These are phyloP conservation scores for Pichia sp. DNA, from an alignment of 1,139 yeast genomes.

Conservation along the genomic window DNA sequence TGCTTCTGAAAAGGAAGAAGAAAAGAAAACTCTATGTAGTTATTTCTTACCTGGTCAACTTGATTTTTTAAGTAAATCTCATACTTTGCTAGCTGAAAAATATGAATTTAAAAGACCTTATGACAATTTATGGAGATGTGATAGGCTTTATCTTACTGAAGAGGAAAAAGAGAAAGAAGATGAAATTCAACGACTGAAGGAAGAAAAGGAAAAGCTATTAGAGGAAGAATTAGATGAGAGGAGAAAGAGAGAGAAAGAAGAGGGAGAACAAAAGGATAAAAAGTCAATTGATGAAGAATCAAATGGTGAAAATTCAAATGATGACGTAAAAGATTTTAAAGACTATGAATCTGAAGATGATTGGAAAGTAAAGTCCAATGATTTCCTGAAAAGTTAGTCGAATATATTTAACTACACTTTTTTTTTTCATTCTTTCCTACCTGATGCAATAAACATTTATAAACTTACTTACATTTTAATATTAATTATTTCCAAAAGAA, in stretches of 20 bases:
- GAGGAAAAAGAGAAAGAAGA: neutral
- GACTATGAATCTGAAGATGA: too few species aligned
- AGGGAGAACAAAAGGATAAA: neutral
- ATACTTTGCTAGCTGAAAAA: neutral
- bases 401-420: too few species aligned
- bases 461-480: too few species aligned
- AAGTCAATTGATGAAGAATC: neutral
- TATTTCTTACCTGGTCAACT: conserved; percentile 22
- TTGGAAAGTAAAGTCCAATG: too few species aligned
- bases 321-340: neutral
- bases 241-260: neutral
- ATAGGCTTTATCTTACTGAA: neutral
- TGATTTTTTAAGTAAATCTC: conserved; percentile 13
- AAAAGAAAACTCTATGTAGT: conserved; percentile 18
- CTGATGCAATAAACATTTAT: too few species aligned
- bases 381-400: too few species aligned
- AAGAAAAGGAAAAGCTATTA: neutral
- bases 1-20: conserved; percentile 3
- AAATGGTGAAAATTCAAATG: neutral
- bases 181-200: neutral
- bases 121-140: neutral
- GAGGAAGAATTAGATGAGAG: neutral
- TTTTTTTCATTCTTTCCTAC: too few species aligned
- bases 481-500: too few species aligned
- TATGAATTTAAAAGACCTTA: neutral